phyloP scores from a whole-genome alignment of 305 asterid species.

The Fraxinus sp. region DNA sequence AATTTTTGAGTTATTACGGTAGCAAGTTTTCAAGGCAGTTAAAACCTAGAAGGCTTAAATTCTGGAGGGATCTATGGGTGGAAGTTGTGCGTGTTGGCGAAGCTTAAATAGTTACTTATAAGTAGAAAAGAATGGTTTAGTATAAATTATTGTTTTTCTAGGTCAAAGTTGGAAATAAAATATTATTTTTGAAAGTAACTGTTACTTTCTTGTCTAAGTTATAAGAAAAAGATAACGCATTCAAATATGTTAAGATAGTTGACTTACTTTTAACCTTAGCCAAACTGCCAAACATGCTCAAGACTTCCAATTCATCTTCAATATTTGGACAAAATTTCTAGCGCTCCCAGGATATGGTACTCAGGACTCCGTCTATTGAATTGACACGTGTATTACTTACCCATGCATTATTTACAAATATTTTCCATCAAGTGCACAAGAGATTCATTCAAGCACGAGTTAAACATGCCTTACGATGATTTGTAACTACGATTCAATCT shows the following conservation, averaged over 20 bases:
- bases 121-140: neutral
- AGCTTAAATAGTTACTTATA: neutral
- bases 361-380: neutral
- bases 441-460: neutral
- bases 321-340: neutral
- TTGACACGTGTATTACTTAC: neutral
- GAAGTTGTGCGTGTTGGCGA: neutral
- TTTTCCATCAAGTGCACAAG: neutral
- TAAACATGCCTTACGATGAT: neutral
- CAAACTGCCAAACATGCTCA: neutral
- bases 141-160: neutral
- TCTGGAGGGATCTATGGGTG: neutral
- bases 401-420: neutral
- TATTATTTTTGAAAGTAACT: neutral
- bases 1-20: neutral
- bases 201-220: neutral
- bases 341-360: neutral
- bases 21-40: neutral
- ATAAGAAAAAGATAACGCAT: neutral
- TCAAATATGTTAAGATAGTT: neutral
- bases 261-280: neutral
- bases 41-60: neutral
- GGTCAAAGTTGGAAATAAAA: neutral
- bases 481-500: neutral
- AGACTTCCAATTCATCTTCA: neutral